These are phyloP conservation scores for Rhodotorula sp. DNA, from an alignment of 1,284 basidiomycete genomes.

Conservation along the genomic window DNA sequence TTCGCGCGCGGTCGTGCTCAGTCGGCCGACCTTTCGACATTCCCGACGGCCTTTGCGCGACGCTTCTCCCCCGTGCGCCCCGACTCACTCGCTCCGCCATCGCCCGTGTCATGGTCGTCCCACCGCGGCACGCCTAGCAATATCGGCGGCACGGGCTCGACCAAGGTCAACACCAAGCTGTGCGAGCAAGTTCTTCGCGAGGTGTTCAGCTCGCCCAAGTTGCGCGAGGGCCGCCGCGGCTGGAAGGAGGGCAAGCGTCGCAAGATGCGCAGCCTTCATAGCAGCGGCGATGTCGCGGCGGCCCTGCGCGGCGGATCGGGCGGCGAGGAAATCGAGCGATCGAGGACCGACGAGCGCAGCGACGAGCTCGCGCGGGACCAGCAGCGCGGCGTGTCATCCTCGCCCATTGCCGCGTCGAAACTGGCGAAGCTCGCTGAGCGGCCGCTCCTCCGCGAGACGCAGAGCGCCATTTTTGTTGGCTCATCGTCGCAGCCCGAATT, in stretches of 20 bases:
- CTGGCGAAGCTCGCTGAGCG: slow-evolving; percentile 1
- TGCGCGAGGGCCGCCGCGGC: slow-evolving; percentile 29
- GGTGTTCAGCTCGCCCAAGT: slow-evolving; percentile 58
- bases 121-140: slow-evolving; percentile 2
- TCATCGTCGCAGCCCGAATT: neutral
- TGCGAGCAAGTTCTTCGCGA: slow-evolving; percentile 91
- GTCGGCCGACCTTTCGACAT: slow-evolving; percentile 23
- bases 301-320: slow-evolving; percentile 6
- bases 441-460: slow-evolving; percentile 18
- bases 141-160: slow-evolving; percentile 72
- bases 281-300: slow-evolving; percentile 5
- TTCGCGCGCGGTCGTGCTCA: slow-evolving; percentile 13
- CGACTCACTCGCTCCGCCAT: slow-evolving; percentile 31
- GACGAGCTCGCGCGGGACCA: neutral
- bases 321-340: neutral
- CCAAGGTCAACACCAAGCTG: slow-evolving; percentile 84
- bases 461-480: slow-evolving; percentile 7
- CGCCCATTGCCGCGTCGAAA: slow-evolving; percentile 6
- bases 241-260: slow-evolving; percentile 32
- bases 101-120: slow-evolving; percentile 3
- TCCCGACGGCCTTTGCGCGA: slow-evolving; percentile 18
- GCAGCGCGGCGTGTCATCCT: neutral
- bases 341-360: neutral
- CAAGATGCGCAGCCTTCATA: slow-evolving; percentile 13
- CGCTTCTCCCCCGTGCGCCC: slow-evolving; percentile 47